Conservation (phyloP, 331 rosid species). For the Malus hybrid region DNA sequence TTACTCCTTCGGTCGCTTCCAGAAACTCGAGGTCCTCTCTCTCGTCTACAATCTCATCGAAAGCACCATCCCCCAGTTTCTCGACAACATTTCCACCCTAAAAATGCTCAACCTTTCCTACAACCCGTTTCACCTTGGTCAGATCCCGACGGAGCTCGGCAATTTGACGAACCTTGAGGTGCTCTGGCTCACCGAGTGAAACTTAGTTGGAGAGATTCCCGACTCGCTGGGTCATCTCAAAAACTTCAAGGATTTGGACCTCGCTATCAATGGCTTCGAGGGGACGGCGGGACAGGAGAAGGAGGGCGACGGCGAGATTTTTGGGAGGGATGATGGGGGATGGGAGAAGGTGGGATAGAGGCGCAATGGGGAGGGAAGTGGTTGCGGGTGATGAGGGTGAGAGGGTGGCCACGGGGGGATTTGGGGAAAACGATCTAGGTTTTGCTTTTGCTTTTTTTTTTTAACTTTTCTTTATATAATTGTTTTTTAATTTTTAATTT, state of each 20-base stretch:
- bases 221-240: constrained; percentile 44
- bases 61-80: constrained; percentile 38
- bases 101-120: constrained; percentile 70
- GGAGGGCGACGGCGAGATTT: too few species aligned
- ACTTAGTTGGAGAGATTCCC: constrained; percentile 62
- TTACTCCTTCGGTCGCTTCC: constrained; percentile 33
- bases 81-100: constrained; percentile 53
- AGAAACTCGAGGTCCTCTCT: constrained; percentile 55
- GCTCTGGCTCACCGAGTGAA: constrained; percentile 60
- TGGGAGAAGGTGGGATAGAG: too few species aligned
- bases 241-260: constrained; percentile 47
- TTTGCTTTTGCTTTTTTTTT: too few species aligned
- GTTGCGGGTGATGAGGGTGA: too few species aligned
- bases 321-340: too few species aligned
- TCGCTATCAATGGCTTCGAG: constrained; percentile 40
- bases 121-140: constrained; percentile 53
- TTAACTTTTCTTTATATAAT: too few species aligned
- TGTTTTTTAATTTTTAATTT: too few species aligned
- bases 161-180: constrained; percentile 55
- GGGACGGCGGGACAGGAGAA: too few species aligned
- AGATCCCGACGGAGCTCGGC: constrained; percentile 52
- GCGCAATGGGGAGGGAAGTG: too few species aligned
- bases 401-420: too few species aligned
- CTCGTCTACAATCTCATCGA: constrained; percentile 56
- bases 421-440: too few species aligned